phyloP scores from a whole-genome alignment of 192 early-diverging fungal genomes.

The Lobosporangium transversale region DNA sequence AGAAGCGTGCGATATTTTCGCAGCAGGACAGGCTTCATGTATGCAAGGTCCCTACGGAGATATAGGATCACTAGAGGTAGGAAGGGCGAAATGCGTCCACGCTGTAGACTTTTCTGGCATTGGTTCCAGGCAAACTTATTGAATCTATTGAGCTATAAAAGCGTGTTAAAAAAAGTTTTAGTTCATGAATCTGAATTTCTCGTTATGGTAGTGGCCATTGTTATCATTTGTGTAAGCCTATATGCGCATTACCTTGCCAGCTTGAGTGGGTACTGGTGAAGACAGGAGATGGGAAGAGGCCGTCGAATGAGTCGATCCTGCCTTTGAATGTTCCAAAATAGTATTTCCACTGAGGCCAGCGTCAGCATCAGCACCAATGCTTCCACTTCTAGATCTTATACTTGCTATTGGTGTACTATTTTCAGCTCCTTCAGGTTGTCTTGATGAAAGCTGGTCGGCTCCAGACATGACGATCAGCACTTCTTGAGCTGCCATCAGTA shows the following conservation, averaged over 20 bases:
- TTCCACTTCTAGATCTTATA: not conserved
- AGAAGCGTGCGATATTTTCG: conserved; percentile 38
- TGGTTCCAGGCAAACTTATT: conserved; percentile 59
- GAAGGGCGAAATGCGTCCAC: conserved; percentile 47
- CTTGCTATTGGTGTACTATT: conserved; percentile 10
- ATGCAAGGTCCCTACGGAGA: conserved; percentile 52
- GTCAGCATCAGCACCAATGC: not conserved
- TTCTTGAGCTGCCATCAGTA: conserved; percentile 45
- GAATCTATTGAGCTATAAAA: conserved; percentile 48
- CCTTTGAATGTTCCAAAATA: conserved; percentile 37
- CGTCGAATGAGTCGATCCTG: conserved; percentile 23
- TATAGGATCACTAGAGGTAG: conserved; percentile 53
- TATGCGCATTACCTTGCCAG: conserved; percentile 50
- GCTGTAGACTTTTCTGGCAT: conserved; percentile 42
- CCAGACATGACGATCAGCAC: conserved; percentile 37
- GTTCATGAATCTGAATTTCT: too few relatives aligned
- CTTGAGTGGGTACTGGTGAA: conserved; percentile 7
- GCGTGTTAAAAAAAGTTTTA: not conserved
- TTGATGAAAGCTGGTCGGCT: not conserved
- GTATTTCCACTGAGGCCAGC: not conserved
- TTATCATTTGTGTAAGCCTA: too few relatives aligned
- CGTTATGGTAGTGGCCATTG: too few relatives aligned
- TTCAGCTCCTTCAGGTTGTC: too few relatives aligned
- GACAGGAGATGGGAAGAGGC: not conserved
- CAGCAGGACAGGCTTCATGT: conserved; percentile 48